Conservation (phyloP, 495 filamentous ascomycete species). For the Talaromyces nanjingensis region DNA sequence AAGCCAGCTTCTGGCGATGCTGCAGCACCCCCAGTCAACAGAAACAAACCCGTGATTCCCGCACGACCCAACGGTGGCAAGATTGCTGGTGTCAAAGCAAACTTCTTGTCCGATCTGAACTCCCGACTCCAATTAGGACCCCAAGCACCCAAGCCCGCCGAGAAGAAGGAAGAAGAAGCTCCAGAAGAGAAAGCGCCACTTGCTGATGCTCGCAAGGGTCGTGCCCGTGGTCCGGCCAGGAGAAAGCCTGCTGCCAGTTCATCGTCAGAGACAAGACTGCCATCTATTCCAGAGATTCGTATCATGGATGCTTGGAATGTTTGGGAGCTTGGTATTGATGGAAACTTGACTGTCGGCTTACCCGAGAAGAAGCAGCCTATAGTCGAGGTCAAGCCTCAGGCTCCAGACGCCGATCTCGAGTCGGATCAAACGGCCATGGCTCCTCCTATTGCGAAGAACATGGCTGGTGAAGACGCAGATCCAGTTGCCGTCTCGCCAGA, state of each 20-base stretch:
- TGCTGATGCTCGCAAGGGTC: constrained; percentile 77
- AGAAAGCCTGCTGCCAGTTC: constrained; percentile 55
- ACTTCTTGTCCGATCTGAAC: constrained; percentile 87
- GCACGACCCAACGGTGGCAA: constrained; percentile 71
- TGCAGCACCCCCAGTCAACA: constrained; percentile 34
- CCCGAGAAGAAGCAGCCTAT: constrained; percentile 15
- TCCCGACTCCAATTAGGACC: constrained; percentile 77
- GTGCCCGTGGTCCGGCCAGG: constrained; percentile 81
- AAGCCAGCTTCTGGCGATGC: constrained; percentile 42
- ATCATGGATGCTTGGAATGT: constrained; percentile 44
- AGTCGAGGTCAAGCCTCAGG: constrained; percentile 15
- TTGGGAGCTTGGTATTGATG: constrained; percentile 43
- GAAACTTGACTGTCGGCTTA: constrained; percentile 32
- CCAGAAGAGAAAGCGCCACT: constrained; percentile 69
- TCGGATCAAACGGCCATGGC: constrained; percentile 20
- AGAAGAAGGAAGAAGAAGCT: constrained; percentile 48
- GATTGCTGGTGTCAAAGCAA: constrained; percentile 83
- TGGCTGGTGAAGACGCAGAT: constrained; percentile 48
- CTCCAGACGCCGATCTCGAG: constrained; percentile 22
- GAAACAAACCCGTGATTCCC: constrained; percentile 73
- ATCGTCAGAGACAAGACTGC: constrained; percentile 18
- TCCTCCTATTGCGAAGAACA: constrained; percentile 43
- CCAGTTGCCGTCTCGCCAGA: constrained; percentile 13
- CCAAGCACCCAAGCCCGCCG: constrained; percentile 61
- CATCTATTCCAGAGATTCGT: constrained; percentile 36